A percentile compares a stretch with the other conserved stretches of the same genome.
Conservation (phyloP, 2,329 filamentous ascomycete species). For the Amauroascus niger region DNA sequence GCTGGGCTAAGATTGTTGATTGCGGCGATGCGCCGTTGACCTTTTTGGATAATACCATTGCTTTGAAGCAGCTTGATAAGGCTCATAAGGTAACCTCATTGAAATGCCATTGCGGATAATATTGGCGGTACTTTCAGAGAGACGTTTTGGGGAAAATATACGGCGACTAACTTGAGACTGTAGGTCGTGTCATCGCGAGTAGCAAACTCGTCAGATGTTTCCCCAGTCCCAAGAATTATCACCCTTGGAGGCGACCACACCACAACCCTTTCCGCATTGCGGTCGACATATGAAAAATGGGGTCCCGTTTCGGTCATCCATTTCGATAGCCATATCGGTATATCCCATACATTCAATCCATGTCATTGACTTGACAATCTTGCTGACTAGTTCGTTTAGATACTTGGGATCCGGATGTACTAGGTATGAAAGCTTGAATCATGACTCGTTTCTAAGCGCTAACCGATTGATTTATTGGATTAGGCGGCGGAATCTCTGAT, state of each 20-base stretch:
- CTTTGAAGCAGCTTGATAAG: conserved; percentile 71
- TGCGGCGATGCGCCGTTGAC: conserved; percentile 84
- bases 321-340: conserved; percentile 62
- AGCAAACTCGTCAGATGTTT: conserved; percentile 21
- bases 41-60: conserved; percentile 75
- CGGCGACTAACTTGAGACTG: background rate
- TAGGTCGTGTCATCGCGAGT: conserved; percentile 27
- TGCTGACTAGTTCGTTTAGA: conserved; percentile 35
- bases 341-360: conserved; percentile 23
- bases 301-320: conserved; percentile 60
- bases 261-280: conserved; percentile 57
- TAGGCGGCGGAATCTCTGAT: conserved; percentile 42
- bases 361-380: conserved; percentile 13
- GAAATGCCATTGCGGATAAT: conserved; percentile 8
- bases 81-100: conserved; percentile 56
- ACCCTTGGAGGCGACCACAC: conserved; percentile 67
- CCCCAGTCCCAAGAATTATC: conserved; percentile 43
- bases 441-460: background rate
- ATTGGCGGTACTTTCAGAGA: background rate
- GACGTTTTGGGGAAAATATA: background rate
- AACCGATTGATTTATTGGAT: background rate
- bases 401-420: conserved; percentile 62
- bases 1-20: conserved; percentile 70
- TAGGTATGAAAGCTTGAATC: conserved; percentile 12
- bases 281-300: conserved; percentile 54